Conservation (phyloP, 2,329 filamentous ascomycete genomes). For the Eurotiales sp. region DNA sequence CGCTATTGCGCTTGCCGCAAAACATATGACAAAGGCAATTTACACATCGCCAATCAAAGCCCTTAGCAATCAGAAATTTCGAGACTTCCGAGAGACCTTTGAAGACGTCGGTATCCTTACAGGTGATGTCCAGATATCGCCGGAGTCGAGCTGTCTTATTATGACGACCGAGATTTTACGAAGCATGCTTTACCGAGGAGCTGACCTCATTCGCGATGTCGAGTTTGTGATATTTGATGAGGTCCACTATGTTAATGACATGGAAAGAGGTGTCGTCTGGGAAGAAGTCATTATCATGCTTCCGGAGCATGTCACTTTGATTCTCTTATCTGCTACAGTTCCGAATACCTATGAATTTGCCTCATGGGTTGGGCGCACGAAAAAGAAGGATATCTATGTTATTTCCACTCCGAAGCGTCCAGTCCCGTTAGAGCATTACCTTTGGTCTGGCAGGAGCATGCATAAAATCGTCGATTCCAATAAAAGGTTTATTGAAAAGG, state of each 20-base stretch:
- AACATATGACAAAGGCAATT: slow-evolving; percentile 99
- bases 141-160: slow-evolving; percentile 95
- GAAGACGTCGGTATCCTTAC: slow-evolving; percentile 96
- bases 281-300: slow-evolving; percentile 99
- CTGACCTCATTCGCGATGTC: slow-evolving; percentile 92
- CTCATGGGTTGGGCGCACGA: slow-evolving; percentile 95
- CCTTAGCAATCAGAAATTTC: slow-evolving; percentile 96
- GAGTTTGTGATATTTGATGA: slow-evolving; percentile 99
- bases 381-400: slow-evolving; percentile 98
- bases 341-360: slow-evolving; percentile 98
- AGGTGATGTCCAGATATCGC: slow-evolving; percentile 95
- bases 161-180: slow-evolving; percentile 98
- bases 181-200: slow-evolving; percentile 96
- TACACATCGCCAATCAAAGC: slow-evolving; percentile 99
- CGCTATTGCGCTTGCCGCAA: slow-evolving; percentile 91
- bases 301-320: slow-evolving; percentile 92
- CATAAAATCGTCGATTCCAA: slow-evolving; percentile 92
- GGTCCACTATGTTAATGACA: slow-evolving; percentile 97
- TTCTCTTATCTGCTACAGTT: slow-evolving; percentile 90
- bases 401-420: slow-evolving; percentile 96
- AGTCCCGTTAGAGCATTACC: slow-evolving; percentile 89
- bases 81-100: slow-evolving; percentile 85
- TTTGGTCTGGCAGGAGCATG: slow-evolving; percentile 91
- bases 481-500: slow-evolving; percentile 85
- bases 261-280: slow-evolving; percentile 95